These are phyloP conservation scores for Cinnamomum chago DNA, from an alignment of 164 flowering plant genomes.

Conservation along the genomic window DNA sequence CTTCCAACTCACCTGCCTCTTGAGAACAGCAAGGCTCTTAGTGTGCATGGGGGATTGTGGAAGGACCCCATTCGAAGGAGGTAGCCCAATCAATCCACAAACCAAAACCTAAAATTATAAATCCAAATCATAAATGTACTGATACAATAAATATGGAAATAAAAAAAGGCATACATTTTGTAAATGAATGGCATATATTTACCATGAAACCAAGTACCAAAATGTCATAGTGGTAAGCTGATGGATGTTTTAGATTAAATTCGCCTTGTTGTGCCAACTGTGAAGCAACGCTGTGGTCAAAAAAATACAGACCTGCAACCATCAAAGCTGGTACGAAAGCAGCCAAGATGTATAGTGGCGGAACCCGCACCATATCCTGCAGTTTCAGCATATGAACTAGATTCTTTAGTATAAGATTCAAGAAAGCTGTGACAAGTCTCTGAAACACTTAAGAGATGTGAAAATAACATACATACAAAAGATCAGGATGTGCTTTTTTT, in stretches of 20 bases:
- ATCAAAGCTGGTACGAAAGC: constrained; percentile 51
- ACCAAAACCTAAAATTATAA: constrained; percentile 35
- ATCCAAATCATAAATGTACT: not conserved
- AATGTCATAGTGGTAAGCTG: constrained; percentile 50
- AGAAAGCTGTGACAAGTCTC: no score
- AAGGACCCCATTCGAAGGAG: constrained; percentile 55
- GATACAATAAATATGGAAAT: not conserved
- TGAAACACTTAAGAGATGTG: no score
- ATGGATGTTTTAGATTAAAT: constrained; percentile 48
- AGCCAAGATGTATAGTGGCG: constrained; percentile 37
- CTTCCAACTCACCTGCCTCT: constrained; percentile 30
- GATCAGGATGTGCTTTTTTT: constrained; percentile 7
- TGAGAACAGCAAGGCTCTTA: constrained; percentile 52
- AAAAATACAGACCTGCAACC: constrained; percentile 55
- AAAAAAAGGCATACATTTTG: not conserved
- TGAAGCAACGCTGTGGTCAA: constrained; percentile 58
- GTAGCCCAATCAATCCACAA: constrained; percentile 50
- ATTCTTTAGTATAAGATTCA: no score
- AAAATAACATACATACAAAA: no score
- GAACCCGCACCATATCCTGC: constrained; percentile 55
- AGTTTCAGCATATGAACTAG: constrained; percentile 10
- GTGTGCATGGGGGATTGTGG: constrained; percentile 70
- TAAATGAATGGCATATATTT: not conserved
- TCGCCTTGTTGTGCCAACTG: constrained; percentile 59
- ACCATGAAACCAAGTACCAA: constrained; percentile 52